Conservation (phyloP, 768 basidiomycete species). For the Tulasnella sp. region DNA sequence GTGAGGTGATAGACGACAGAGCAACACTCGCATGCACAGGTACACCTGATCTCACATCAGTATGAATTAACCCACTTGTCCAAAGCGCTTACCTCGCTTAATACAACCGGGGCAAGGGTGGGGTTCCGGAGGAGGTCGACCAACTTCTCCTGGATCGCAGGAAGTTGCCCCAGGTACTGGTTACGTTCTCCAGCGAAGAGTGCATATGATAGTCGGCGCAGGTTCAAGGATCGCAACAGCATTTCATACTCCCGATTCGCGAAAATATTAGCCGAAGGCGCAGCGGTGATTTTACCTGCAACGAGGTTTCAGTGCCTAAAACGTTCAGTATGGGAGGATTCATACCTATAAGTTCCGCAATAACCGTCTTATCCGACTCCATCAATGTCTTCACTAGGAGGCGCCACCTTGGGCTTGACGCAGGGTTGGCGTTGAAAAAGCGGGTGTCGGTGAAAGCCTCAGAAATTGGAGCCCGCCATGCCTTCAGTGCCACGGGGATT, state of each 20-base stretch:
- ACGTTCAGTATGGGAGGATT: background rate
- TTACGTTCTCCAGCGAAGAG: slow-evolving; percentile 87
- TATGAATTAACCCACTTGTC: background rate
- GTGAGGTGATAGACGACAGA: slow-evolving; percentile 84
- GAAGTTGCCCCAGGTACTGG: slow-evolving; percentile 80
- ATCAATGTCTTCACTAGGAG: slow-evolving; percentile 71
- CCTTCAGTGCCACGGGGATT: slow-evolving; percentile 67
- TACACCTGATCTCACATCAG: slow-evolving; percentile 40
- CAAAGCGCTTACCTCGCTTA: slow-evolving; percentile 60
- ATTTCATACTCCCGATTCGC: slow-evolving; percentile 93
- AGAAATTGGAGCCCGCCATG: slow-evolving; percentile 71
- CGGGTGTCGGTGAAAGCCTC: slow-evolving; percentile 81
- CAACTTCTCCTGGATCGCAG: slow-evolving; percentile 92
- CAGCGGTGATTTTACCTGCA: slow-evolving; percentile 51
- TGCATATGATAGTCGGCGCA: slow-evolving; percentile 79
- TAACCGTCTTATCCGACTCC: slow-evolving; percentile 77
- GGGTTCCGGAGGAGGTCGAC: slow-evolving; percentile 82
- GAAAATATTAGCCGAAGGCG: slow-evolving; percentile 92
- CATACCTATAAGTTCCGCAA: slow-evolving; percentile 77
- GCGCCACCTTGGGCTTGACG: slow-evolving; percentile 58
- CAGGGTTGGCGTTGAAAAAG: slow-evolving; percentile 68
- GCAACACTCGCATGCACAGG: slow-evolving; percentile 80
- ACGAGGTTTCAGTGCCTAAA: background rate
- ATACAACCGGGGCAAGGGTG: slow-evolving; percentile 71
- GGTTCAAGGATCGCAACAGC: slow-evolving; percentile 71